phyloP scores from a whole-genome alignment of 306 rosid species.

The Sicyos edulis region DNA sequence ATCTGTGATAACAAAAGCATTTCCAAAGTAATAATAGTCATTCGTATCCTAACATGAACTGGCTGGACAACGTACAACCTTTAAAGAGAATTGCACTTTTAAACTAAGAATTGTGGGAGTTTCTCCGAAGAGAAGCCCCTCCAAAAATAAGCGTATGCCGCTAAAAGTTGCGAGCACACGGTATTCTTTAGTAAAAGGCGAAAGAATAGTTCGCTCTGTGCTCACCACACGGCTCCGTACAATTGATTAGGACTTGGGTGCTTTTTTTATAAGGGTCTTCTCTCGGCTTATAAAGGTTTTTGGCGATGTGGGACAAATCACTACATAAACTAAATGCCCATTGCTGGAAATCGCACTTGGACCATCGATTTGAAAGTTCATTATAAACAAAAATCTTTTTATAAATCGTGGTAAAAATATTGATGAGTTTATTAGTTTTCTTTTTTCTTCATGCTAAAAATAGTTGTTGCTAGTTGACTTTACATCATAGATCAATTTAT shows the following conservation, averaged over 20 bases:
- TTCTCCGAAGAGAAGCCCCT: background rate
- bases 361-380: background rate
- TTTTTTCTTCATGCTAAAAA: background rate
- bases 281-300: background rate
- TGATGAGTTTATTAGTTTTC: background rate
- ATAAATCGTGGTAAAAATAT: background rate
- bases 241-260: too few species aligned
- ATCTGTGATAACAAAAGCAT: too few species aligned
- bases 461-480: background rate
- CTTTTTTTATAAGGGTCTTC: background rate
- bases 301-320: background rate
- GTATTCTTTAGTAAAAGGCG: constrained; percentile 71
- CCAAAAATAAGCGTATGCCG: constrained; percentile 35
- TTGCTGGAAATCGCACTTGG: background rate
- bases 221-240: constrained; percentile 25
- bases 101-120: background rate
- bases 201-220: constrained; percentile 53
- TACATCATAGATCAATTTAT: background rate
- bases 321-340: background rate
- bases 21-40: too few species aligned
- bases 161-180: constrained; percentile 27
- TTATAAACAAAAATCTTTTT: background rate
- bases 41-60: too few species aligned
- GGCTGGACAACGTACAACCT: too few species aligned
- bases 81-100: too few species aligned